phyloP scores from a whole-genome alignment of 2,329 filamentous ascomycete genomes.

The Aspergillaceae sp. region DNA sequence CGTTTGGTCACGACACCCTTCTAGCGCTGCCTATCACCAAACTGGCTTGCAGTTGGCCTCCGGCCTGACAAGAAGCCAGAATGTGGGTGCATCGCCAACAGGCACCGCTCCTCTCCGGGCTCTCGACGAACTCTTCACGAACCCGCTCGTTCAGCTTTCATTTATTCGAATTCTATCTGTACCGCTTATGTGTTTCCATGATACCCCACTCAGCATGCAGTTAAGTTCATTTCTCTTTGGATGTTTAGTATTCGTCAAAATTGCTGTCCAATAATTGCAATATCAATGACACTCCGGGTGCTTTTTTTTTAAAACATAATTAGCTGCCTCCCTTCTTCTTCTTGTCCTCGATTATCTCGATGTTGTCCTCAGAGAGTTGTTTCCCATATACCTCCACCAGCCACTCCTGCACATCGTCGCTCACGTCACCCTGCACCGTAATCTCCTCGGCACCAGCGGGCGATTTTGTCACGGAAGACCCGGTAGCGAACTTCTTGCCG shows the following conservation, averaged over 20 bases:
- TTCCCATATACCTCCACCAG: conserved; percentile 73
- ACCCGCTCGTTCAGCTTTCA: conserved; percentile 4
- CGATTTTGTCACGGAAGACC: conserved; percentile 82
- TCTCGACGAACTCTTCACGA: conserved; percentile 22
- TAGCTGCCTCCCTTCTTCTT: conserved; percentile 62
- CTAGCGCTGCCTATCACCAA: conserved; percentile 14
- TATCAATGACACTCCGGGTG: too few species aligned
- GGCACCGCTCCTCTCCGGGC: conserved; percentile 17
- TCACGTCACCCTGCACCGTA: conserved; percentile 93
- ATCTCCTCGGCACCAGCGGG: conserved; percentile 87
- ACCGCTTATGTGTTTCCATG: conserved; percentile 11
- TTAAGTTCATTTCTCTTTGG: not conserved
- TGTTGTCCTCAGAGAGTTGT: conserved; percentile 87
- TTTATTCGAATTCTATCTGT: conserved; percentile 8
- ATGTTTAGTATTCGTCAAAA: not conserved
- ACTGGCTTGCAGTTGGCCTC: conserved; percentile 5
- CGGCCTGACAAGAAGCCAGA: conserved; percentile 2
- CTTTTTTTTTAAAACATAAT: not conserved
- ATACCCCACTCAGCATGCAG: conserved; percentile 15
- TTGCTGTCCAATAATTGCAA: conserved; percentile 2
- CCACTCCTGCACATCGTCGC: conserved; percentile 88
- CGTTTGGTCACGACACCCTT: conserved; percentile 10
- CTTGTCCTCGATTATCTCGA: conserved; percentile 92
- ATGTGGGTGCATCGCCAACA: conserved; percentile 5
- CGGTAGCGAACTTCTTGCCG: conserved; percentile 97